Conservation (phyloP, 148 eudicot species). For the Dysphania ambrosioides region DNA sequence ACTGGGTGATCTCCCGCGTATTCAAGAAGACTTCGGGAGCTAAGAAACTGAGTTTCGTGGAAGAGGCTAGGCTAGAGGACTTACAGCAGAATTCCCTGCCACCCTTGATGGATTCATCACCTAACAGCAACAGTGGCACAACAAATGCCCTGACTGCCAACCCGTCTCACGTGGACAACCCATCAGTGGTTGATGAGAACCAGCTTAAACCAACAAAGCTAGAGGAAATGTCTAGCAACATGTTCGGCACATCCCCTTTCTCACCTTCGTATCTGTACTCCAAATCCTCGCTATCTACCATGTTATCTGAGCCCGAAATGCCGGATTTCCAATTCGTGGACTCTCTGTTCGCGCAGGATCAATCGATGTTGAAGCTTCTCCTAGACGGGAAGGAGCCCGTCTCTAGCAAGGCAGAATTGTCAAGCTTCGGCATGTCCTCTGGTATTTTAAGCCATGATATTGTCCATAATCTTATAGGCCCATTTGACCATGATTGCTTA, state of each 20-base stretch:
- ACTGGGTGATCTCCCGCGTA: conserved; percentile 76
- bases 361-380: conserved; percentile 40
- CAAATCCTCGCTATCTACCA: background rate
- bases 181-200: conserved; percentile 17
- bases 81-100: conserved; percentile 37
- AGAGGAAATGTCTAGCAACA: background rate
- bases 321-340: conserved; percentile 27
- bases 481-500: conserved; percentile 47
- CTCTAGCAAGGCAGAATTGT: conserved; percentile 23
- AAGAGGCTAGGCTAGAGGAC: conserved; percentile 19
- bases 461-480: conserved; percentile 26
- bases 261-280: background rate
- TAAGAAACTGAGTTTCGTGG: conserved; percentile 41
- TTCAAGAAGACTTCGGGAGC: conserved; percentile 56
- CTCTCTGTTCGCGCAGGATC: conserved; percentile 39
- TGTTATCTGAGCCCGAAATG: conserved; percentile 21
- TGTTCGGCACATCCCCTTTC: background rate
- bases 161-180: conserved; percentile 41
- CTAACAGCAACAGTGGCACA: conserved; percentile 25
- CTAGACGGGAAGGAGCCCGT: conserved; percentile 32
- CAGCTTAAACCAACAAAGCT: background rate
- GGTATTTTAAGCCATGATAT: conserved; percentile 27
- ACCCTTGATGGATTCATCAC: conserved; percentile 53
- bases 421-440: conserved; percentile 19
- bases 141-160: conserved; percentile 4